These are phyloP conservation scores for Aspergillus incahuasiensis DNA, from an alignment of 495 filamentous ascomycete genomes.

Conservation along the genomic window DNA sequence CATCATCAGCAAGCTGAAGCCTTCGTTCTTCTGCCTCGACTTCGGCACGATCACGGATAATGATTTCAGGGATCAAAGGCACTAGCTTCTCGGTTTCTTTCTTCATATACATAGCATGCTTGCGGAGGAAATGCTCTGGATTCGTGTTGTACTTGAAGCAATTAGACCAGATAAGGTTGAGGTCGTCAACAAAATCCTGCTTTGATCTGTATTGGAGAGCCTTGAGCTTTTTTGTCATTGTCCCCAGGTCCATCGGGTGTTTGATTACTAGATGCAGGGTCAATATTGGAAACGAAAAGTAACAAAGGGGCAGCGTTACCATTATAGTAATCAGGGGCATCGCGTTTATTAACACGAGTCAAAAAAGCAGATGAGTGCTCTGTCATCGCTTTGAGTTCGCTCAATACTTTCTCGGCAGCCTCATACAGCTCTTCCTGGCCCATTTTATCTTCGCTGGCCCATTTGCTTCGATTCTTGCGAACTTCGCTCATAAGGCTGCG, in stretches of 20 bases:
- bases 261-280: constrained; percentile 68
- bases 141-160: constrained; percentile 94
- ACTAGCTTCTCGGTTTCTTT: constrained; percentile 95
- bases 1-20: constrained; percentile 69
- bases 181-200: constrained; percentile 85
- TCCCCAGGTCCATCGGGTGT: constrained; percentile 95
- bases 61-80: constrained; percentile 88
- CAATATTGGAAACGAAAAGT: constrained; percentile 13
- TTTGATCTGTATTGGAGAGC: constrained; percentile 84
- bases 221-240: constrained; percentile 98
- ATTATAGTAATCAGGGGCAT: constrained; percentile 91
- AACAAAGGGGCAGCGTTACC: constrained; percentile 48
- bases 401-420: constrained; percentile 89
- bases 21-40: constrained; percentile 94
- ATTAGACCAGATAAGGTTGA: constrained; percentile 94
- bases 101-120: constrained; percentile 92
- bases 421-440: constrained; percentile 98
- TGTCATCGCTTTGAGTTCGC: constrained; percentile 91
- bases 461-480: constrained; percentile 95
- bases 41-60: constrained; percentile 83
- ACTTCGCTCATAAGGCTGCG: constrained; percentile 93
- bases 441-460: constrained; percentile 95
- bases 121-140: constrained; percentile 77
- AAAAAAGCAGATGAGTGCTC: constrained; percentile 94
- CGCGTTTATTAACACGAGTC: constrained; percentile 88